Evolutionary conservation across 768 basidiomycete genomes (phyloP), one percentile per base, ranked within the genome.

Genomic region (Tylopilus subfusipes): DNA sequence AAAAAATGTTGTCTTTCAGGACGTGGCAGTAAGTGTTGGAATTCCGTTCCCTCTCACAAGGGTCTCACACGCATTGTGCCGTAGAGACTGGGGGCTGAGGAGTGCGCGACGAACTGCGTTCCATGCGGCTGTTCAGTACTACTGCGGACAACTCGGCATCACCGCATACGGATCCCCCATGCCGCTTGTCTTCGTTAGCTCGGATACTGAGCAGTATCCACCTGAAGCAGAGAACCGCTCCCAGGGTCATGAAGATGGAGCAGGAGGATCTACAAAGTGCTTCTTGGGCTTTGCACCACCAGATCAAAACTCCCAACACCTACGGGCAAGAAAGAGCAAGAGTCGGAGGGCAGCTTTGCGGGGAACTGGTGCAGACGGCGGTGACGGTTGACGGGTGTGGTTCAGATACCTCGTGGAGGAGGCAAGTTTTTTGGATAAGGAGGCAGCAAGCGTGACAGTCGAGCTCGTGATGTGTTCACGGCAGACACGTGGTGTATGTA

Each of bases 41-140:
- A 29, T 40, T 18, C 29, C 11, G 5, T 7, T 55, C 13, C 13
- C 24, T 46, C 6, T 45, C 18, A 47, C 42, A 27, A 40, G 11
- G 42, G 34, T 53, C 53, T 63, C 25, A 60, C n/a, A 42, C 39
- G 5, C 22, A 39, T 48, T 19, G 42, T 49, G 13, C 36, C 38
- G 31, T 54, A 69, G 68, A 61, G 82, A 84, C 67, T 91, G 88
- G 88, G 79, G 81, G 24, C 70, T 85, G 25, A 79, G 78, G 19
- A 75, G 73, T 56, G 69, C 78, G 12, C 81, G 88, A 44, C 83
- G 80, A 64, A 91, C 89, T 1, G 85, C 88, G 3, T 92, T 92
- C 75, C 82, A 89, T 63, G 86, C 86, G 10, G 89, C 90, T 2
- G 84, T 83, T 21, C 82, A 88, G 60, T 79, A 84, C 61, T 90